Evolutionary conservation across 83 land plant species (phyloP), one percentile per base, ranked within the genome.

Genomic region (Picea abies): DNA sequence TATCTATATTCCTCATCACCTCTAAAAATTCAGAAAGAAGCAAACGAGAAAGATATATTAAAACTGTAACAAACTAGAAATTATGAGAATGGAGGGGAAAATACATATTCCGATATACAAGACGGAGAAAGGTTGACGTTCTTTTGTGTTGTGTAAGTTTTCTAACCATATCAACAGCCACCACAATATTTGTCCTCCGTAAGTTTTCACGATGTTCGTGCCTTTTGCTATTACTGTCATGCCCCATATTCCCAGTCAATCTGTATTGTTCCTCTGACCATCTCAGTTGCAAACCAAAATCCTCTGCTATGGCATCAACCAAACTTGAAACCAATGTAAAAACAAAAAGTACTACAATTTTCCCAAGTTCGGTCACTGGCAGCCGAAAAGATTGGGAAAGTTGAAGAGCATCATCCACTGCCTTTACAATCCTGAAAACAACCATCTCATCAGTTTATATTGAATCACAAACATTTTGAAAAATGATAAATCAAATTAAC

Each of bases 301-400:
- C 92, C 83, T 90, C 92, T 23, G 90, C 73, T 71, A 89, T 73
- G 80, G 89, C 91, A 87, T 90, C 89, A 67, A 93, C 80, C 79
- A 91, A 83, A 20, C 76, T 84, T 35, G 78, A 63, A 22, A 91
- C 79, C 60, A 87, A 64, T 44, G 22, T 83, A 81, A 86, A 86
- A 82, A 86, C 52, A 76, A 86, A 90, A 60, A 84, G 77, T 58
- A 88, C 87, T 10, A 81, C 72, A 44, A 84, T 83, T 81, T 84
- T 86, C 37, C 92, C 92, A 82, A 80, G 79, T 7, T 88, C 92
- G 61, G 70, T n/a, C 25, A 86, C 32, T 4, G 65, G 78, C 58
- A 84, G 62, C 1, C 80, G 82, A 78, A 81, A 88, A 4, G 69
- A 80, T 56, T 71, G 49, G 44, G 92, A 88, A 64, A 90, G 84